These are phyloP conservation scores for Tylopilus sp. DNA, from an alignment of 1,284 basidiomycete genomes.

Conservation along the genomic window DNA sequence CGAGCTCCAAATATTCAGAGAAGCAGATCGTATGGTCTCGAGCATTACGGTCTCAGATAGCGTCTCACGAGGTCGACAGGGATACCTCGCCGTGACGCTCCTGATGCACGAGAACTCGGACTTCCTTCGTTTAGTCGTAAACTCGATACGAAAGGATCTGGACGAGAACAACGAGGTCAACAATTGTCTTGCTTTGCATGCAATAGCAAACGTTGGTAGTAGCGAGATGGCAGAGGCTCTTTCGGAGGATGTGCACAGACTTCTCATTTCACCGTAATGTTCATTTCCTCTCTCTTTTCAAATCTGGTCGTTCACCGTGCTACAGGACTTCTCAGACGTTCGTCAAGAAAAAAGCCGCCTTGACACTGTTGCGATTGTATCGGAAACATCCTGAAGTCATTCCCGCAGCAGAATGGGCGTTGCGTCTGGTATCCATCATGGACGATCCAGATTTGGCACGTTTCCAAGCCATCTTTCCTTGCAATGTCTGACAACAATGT, in stretches of 20 bases:
- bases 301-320: conserved; percentile 10
- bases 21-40: conserved; percentile 87
- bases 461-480: conserved; percentile 5
- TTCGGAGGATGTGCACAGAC: conserved; percentile 88
- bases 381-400: conserved; percentile 96
- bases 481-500: conserved; percentile 9
- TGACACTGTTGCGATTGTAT: conserved; percentile 90
- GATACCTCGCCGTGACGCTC: conserved; percentile 95
- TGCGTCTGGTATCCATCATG: conserved; percentile 93
- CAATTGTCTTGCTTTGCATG: conserved; percentile 96
- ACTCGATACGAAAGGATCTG: conserved; percentile 96
- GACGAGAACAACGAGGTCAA: conserved; percentile 94
- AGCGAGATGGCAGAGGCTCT: conserved; percentile 98
- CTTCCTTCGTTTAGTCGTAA: conserved; percentile 92
- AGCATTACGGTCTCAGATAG: background rate
- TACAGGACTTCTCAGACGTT: conserved; percentile 88
- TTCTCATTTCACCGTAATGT: conserved; percentile 91
- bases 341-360: conserved; percentile 98
- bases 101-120: conserved; percentile 99
- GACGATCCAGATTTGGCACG: conserved; percentile 85
- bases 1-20: conserved; percentile 94
- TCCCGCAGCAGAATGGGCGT: conserved; percentile 92
- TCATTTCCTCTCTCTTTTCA: conserved; percentile 16
- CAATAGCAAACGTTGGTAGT: conserved; percentile 97
- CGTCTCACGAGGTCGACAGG: conserved; percentile 48